Base-by-base conservation (phyloP, 768 basidiomycete genomes). In the Suillus clintonianus region DNA sequence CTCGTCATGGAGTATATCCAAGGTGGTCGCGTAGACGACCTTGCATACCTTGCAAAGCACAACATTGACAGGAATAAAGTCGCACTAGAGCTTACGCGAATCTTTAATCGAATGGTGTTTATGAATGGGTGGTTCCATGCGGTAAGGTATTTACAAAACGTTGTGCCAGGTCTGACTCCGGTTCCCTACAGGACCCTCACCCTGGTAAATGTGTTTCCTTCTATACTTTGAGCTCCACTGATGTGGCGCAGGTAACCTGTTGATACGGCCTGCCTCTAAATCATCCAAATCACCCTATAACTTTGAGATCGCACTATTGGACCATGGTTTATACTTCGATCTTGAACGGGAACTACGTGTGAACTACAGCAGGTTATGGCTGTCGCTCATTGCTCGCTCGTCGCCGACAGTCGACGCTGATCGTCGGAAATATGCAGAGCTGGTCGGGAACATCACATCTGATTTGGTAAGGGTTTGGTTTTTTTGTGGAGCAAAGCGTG, bases 91-190 rank as follows among this genome's bases (percentile, higher is more conserved):
- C 82, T 99, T 24, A 88, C 91, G 4, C 80, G 90, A 67, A 97
- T 99, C 70, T 98, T 98, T 72, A 91, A 86, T 57, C 89, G 87
- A 71, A 98, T 99, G 97, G 94, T 99, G 13, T 97, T 98, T 71
- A 74, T 97, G 48, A 93, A 97, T 73, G 96, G 96, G 19, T 95
- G 90, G 86, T 92, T 92, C 74, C 89, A 90, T 78, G 90, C 88
- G 45, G 91, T 91, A 71, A 74, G 89, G 78, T 2, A 24, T 56
- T 41, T 32, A 57, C 37, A 32, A 24, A 17, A 11, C 22, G 5
- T 61, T 61, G 27, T 24, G 32, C 8, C 43, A 19, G 45, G 59
- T 62, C 59, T 58, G 5, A 53, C 30, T 41, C 50, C 4, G 8
- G 48, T 27, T 11, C 66, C 22, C 34, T 34, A 5, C 75, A 94